Percentiles rank a stretch among this genome's conserved stretches.
Evolutionary conservation across 345 rosid species (phyloP).

Genomic region (Moricandia arvensis): DNA sequence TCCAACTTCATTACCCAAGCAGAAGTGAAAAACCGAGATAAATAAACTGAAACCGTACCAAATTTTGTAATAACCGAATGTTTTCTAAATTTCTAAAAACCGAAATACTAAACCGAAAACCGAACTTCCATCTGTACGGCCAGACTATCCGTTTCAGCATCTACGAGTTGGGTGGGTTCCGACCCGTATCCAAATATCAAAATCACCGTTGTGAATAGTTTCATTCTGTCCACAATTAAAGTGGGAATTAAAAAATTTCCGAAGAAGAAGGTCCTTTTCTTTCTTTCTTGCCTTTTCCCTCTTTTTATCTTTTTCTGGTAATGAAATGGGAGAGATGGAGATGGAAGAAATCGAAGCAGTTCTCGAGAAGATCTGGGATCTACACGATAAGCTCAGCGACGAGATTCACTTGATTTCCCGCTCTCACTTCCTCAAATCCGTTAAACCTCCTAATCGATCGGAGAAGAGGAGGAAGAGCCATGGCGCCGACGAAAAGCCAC

Average conservation of each 20-base stretch:
- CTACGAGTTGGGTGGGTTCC: background rate
- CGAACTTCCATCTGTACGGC: background rate
- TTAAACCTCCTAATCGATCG: constrained; percentile 42
- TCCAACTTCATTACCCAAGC: too few relatives aligned
- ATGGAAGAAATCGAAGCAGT: constrained; percentile 79
- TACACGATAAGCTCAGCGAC: constrained; percentile 95
- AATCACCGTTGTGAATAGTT: constrained; percentile 15
- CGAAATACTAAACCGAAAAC: too few relatives aligned
- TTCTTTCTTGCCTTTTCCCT: background rate
- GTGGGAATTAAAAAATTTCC: background rate
- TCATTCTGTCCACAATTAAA: constrained; percentile 34
- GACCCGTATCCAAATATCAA: constrained; percentile 20
- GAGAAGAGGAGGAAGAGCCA: constrained; percentile 47
- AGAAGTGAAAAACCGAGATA: too few relatives aligned
- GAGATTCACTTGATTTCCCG: constrained; percentile 86
- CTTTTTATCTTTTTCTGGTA: background rate
- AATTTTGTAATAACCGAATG: too few relatives aligned
- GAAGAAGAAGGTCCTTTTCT: background rate
- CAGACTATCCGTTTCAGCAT: too few relatives aligned
- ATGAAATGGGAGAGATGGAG: constrained; percentile 86
- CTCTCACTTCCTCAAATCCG: constrained; percentile 71
- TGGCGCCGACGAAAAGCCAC: constrained; percentile 42
- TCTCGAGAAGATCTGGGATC: constrained; percentile 93
- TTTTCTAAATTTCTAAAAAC: too few relatives aligned
- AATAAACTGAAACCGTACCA: too few relatives aligned